A percentile compares a stretch with the other conserved stretches of the same genome.
Conservation (phyloP, 805 yeast species). For the Myxozyma neglecta region DNA sequence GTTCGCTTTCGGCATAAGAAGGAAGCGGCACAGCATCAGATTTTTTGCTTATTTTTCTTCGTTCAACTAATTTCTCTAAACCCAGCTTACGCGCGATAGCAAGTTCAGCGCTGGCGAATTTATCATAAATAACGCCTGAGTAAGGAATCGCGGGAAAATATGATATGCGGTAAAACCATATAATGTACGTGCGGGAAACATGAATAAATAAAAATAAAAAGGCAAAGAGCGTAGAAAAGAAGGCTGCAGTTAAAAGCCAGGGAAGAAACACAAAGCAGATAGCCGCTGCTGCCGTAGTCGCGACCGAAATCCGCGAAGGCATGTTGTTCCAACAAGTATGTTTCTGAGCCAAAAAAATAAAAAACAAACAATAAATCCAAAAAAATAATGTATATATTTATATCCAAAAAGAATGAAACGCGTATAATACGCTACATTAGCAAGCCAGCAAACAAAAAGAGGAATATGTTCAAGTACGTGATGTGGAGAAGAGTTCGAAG, state of each 20-base stretch:
- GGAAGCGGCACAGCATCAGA: constrained; percentile 6
- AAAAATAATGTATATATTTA: no score
- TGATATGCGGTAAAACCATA: constrained; percentile 13
- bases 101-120: background rate
- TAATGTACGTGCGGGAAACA: background rate
- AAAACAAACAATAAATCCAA: no score
- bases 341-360: no score
- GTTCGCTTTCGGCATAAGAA: constrained; percentile 15
- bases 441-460: no score
- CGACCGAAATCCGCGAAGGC: background rate
- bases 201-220: background rate
- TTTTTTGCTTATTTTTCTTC: background rate
- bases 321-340: background rate
- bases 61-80: background rate
- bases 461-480: no score
- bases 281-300: background rate
- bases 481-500: no score
- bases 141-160: background rate
- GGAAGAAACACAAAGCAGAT: constrained; percentile 6
- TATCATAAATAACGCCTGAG: background rate
- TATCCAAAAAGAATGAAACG: no score
- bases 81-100: background rate
- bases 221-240: constrained; percentile 10
- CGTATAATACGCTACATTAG: no score
- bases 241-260: constrained; percentile 9